phyloP scores from a whole-genome alignment of 257 asterid species.

The Solanum peruvianum region DNA sequence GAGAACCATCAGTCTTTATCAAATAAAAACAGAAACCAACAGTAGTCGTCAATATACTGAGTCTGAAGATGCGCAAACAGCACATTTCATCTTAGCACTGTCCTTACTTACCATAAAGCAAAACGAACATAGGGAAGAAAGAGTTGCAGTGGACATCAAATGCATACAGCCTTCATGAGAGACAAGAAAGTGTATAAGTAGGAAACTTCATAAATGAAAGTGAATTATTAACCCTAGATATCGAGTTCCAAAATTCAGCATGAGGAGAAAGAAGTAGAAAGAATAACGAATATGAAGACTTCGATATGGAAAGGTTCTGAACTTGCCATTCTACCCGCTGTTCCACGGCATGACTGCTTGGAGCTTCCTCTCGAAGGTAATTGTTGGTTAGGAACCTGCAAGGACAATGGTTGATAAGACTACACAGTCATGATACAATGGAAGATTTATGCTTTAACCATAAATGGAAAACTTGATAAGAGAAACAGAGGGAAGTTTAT shows the following conservation, averaged over 20 bases:
- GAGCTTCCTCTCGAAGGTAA: constrained; percentile 95
- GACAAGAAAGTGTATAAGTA: background rate
- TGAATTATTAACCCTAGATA: background rate
- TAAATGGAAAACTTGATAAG: background rate
- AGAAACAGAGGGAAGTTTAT: background rate
- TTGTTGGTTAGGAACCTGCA: constrained; percentile 94
- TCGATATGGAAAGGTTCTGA: constrained; percentile 3
- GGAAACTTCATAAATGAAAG: constrained; percentile 9
- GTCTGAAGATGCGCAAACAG: background rate
- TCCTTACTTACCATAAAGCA: constrained; percentile 80
- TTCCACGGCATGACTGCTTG: constrained; percentile 93
- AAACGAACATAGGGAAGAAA: constrained; percentile 88
- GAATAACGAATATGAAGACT: background rate
- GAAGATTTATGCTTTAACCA: background rate
- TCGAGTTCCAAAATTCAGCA: background rate
- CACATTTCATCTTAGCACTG: background rate
- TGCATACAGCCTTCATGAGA: constrained; percentile 82
- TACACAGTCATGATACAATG: background rate
- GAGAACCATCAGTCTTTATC: background rate
- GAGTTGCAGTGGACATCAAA: constrained; percentile 99
- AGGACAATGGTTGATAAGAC: background rate
- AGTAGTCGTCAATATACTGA: constrained; percentile 4
- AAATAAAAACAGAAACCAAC: background rate
- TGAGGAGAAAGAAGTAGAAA: background rate
- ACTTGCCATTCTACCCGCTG: constrained; percentile 98